Evolutionary conservation across 2,329 filamentous ascomycete genomes (phyloP), one percentile per base, ranked within the genome.

Genomic region (Sporothrix protearum): DNA sequence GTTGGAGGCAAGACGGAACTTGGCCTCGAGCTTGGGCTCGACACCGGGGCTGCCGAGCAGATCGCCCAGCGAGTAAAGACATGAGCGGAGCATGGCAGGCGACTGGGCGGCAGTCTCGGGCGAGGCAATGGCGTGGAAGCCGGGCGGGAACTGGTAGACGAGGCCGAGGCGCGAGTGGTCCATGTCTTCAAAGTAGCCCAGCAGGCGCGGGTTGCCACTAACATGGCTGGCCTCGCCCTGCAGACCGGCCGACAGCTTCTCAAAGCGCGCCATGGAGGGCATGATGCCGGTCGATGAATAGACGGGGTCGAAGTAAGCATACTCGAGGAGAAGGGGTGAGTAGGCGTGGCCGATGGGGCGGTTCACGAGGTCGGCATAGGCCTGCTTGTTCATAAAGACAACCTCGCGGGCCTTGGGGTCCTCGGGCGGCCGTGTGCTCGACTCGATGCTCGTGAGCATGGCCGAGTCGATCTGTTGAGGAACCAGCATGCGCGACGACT

Each of bases 111-210:
- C 69, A 1, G 55, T 61, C 42, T 45, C 68, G 1, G 72, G 39
- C 22, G 73, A 67, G 8, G 71, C 84, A 10, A 88, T 83, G 10
- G 88, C 82, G 74, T 87, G 85, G 80, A 92, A 91, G 9, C 85
- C 83, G 0, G 86, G 84, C 1, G 92, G 92, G 39, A 94, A 87
- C 67, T 91, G 89, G 76, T 93, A 95, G 12, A 95, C 86, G 12
- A 95, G 83, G 5, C 92, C 92, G 70, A 93, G 87, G 10, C 92
- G 86, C 0, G 92, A 89, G 69, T 87, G 83, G 22, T 88, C 86
- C 69, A 91, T 84, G 76, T 94, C 92, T 77, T 94, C 91, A 76
- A 93, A 93, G 77, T 93, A 94, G 2, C 87, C 89, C 14, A 91
- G 80, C 59, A 91, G 81, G 28, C 86, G 84, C 19, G 89, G 87